Evolutionary conservation across 495 filamentous ascomycete species (phyloP), one percentile per base, ranked within the genome.

Genomic region (Diplogelasinospora grovesii): DNA sequence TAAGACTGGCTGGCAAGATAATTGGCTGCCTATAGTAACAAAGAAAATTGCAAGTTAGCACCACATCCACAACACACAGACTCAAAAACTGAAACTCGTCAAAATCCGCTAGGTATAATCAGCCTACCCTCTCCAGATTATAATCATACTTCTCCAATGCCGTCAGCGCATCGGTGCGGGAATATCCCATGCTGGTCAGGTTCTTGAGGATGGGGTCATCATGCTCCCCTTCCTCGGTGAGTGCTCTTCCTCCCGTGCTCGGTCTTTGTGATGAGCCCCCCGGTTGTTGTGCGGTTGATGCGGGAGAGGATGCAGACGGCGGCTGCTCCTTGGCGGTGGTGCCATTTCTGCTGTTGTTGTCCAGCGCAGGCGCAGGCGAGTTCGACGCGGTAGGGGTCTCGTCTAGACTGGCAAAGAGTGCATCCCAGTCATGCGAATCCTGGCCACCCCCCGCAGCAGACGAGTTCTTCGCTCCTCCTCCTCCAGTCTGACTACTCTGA

Each of bases 91-190:
- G n/a, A n/a, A n/a, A n/a, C n/a, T n/a, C n/a, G n/a, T 7, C 8
- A 27, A 27, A 27, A n/a, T 11, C 26, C 19, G 24, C 25, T n/a
- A 23, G n/a, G n/a, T n/a, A n/a, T n/a, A n/a, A n/a, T 32, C 15
- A 56, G 64, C 79, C 69, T 69, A 95, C 92, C 81, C 87, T 85
- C 59, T 94, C 88, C 54, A 95, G 71, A 64, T 96, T 89, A 63
- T 95, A 95, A 57, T 95, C 89, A 63, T 81, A 92, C 61, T 88
- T 89, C 70, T 96, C 92, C 56, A 98, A 64, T 23, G 92, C 92
- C 39, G 68, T 70, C 22, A 97, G 68, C n/a, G 86, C 84, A 30
- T 85, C 81, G 5, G 74, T 73, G 28, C 92, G 71, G 19, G 81
- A 70, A 61, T 92, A 98, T 3, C 92, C 92, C 89, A 97, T 93